Evolutionary conservation across 495 filamentous ascomycete species (phyloP), one percentile per base, ranked within the genome.

Genomic region (Penicillium paradoxum): DNA sequence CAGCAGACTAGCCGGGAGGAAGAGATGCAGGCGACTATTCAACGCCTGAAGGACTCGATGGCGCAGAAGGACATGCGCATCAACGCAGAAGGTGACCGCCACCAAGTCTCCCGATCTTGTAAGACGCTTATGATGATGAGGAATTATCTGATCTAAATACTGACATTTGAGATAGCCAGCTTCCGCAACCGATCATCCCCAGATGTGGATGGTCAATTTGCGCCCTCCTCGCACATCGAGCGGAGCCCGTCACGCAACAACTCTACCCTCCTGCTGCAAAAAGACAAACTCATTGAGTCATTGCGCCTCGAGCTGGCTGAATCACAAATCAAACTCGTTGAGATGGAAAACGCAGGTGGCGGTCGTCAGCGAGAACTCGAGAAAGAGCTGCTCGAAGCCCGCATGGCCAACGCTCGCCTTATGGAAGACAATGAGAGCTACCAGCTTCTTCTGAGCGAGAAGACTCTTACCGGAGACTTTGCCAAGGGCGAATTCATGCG

Each of bases 351-450:
- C 66, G 81, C 84, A 64, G 92, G 90, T 29, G 92, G 91, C 15
- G 88, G 87, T 27, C 81, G 86, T 8, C 72, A 95, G 59, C 86
- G 87, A 37, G 89, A 96, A 62, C 78, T 98, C 27, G 93, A 98
- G 73, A 87, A 85, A 56, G 80, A 85, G 51, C 80, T 97, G 36
- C 79, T 96, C 59, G 93, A 97, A 55, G 86, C 89, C 24, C 87
- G 90, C 21, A 90, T 97, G 84, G 86, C 90, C 41, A 97, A 97
- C 60, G 92, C 93, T 30, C 83, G 91, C 32, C 70, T 98, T 48
- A 93, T 96, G 89, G 93, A 98, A 71, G 93, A 98, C 68, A 97
- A 97, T 60, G 93, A 98, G 66, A 95, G 90, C 66, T 98, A 93
- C 65, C 93, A 98, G 64, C 79, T 98, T 17, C 83, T 98, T 2